These are phyloP conservation scores for Cladosporium cucumerinum DNA, from an alignment of 2,329 filamentous ascomycete species.

Conservation along the genomic window DNA sequence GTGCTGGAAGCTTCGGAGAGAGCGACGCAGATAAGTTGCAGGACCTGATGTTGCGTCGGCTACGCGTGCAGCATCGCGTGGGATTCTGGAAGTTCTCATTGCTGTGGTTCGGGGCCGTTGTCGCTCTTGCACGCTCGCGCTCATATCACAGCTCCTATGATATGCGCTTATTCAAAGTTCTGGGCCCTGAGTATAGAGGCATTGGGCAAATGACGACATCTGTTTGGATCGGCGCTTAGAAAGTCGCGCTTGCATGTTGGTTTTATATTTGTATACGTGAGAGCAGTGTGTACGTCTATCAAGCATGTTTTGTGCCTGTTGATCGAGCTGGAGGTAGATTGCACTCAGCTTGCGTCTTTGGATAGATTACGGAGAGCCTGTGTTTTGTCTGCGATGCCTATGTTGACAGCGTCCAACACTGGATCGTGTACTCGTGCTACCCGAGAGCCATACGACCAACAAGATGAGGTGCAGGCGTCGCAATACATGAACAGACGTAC, in stretches of 20 bases:
- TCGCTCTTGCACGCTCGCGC: background rate
- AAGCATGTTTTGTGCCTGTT: background rate
- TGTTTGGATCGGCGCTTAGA: conserved; percentile 2
- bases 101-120: background rate
- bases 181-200: background rate
- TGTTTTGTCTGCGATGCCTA: background rate
- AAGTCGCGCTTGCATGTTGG: background rate
- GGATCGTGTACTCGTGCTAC: background rate
- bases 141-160: background rate
- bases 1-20: conserved; percentile 24
- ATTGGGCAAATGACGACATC: conserved; percentile 6
- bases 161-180: background rate
- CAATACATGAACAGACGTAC: background rate
- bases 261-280: background rate
- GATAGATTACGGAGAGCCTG: background rate
- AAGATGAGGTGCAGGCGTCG: background rate
- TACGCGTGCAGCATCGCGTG: conserved; percentile 26
- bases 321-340: background rate
- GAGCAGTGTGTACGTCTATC: background rate
- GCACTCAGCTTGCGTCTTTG: background rate
- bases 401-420: background rate
- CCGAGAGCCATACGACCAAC: background rate
- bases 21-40: conserved; percentile 20
- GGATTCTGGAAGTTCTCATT: conserved; percentile 26
- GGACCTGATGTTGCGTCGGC: conserved; percentile 19